phyloP scores from a whole-genome alignment of 163 green algal genomes.

The Scenedesmus sp. region DNA sequence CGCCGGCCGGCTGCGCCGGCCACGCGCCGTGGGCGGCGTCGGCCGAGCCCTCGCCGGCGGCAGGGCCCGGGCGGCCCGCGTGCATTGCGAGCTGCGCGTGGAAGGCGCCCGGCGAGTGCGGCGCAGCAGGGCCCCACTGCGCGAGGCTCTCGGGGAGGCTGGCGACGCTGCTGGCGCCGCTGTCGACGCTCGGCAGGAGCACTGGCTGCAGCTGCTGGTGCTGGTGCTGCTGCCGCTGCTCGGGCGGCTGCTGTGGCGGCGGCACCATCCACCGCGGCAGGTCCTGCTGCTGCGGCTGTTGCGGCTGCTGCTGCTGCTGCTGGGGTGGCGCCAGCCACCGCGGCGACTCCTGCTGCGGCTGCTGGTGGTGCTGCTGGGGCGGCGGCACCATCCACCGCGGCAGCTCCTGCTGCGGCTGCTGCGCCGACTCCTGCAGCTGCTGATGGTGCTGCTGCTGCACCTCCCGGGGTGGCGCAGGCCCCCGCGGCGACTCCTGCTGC shows the following conservation, averaged over 20 bases:
- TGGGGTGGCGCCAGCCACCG: background rate
- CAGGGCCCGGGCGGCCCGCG: too few relatives aligned
- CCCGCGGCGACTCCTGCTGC: background rate
- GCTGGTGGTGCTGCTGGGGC: background rate
- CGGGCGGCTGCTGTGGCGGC: background rate
- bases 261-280: background rate
- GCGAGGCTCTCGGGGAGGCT: too few relatives aligned
- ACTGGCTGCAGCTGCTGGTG: slow-evolving; percentile 28
- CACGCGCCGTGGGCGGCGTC: too few relatives aligned
- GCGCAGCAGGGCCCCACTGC: too few relatives aligned
- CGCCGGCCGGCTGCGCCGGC: too few relatives aligned
- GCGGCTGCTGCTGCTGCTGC: background rate
- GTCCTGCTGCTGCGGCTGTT: slow-evolving; percentile 22
- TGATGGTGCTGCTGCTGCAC: slow-evolving; percentile 10
- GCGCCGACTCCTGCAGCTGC: background rate
- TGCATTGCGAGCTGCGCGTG: too few relatives aligned
- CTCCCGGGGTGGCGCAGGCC: background rate
- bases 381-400: background rate
- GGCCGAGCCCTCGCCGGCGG: too few relatives aligned
- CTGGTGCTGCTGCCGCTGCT: background rate
- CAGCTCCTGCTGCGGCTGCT: background rate
- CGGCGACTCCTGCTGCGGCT: background rate
- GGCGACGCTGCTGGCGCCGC: too few relatives aligned
- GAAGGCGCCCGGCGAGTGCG: too few relatives aligned
- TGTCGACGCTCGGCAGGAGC: too few relatives aligned